Conservation (phyloP, 2,329 filamentous ascomycete species). For the Clonostachys solani region DNA sequence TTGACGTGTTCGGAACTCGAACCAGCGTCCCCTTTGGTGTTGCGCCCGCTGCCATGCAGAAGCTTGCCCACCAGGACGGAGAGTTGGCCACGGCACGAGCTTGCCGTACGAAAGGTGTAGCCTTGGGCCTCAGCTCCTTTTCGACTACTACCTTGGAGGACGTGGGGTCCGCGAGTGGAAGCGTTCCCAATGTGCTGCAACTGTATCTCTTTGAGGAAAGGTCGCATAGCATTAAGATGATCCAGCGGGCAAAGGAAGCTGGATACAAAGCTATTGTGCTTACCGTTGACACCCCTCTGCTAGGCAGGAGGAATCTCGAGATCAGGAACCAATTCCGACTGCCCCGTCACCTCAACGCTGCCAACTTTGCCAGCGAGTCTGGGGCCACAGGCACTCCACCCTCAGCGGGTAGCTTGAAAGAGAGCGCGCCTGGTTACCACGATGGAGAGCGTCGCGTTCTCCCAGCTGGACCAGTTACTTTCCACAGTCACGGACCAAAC, state of each 20-base stretch:
- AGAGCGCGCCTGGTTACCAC: conserved; percentile 27
- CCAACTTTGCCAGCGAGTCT: conserved; percentile 49
- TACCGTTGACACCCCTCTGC: too few species aligned
- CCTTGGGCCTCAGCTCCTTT: conserved; percentile 43
- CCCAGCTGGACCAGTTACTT: too few species aligned
- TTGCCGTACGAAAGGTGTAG: conserved; percentile 29
- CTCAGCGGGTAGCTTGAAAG: conserved; percentile 11
- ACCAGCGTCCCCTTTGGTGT: conserved; percentile 39
- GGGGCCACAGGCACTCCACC: conserved; percentile 35
- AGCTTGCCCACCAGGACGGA: conserved; percentile 44
- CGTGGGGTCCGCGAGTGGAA: neutral
- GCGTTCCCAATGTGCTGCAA: neutral
- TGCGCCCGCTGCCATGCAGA: conserved; percentile 46
- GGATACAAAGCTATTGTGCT: too few species aligned
- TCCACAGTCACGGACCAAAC: too few species aligned
- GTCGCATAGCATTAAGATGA: too few species aligned
- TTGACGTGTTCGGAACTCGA: too few species aligned
- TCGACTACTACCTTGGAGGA: neutral
- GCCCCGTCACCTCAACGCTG: conserved; percentile 19
- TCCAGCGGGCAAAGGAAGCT: too few species aligned
- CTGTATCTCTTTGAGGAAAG: too few species aligned
- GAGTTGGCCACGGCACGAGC: conserved; percentile 42
- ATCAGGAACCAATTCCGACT: conserved; percentile 35
- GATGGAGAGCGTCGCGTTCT: too few species aligned
- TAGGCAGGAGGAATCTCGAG: conserved; percentile 35